phyloP scores from a whole-genome alignment of 768 basidiomycete species.

The Artomyces pyxidatus region DNA sequence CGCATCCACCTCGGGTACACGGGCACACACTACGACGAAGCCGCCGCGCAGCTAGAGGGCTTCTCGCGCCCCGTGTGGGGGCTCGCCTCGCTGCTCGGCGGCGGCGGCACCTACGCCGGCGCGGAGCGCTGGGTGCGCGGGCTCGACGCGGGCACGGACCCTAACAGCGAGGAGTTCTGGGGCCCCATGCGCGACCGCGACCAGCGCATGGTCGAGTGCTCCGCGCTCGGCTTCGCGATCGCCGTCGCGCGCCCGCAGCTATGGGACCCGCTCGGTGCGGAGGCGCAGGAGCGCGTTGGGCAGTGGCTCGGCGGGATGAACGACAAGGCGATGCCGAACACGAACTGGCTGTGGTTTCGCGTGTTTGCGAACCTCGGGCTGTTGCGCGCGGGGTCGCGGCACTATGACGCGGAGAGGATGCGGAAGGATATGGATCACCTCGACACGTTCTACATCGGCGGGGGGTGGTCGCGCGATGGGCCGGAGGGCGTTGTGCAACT shows the following conservation, averaged over 20 bases:
- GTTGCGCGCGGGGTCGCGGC: conserved; percentile 48
- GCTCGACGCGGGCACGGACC: conserved; percentile 62
- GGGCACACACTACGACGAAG: conserved; percentile 60
- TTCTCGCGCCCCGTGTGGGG: conserved; percentile 77
- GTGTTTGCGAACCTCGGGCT: conserved; percentile 73
- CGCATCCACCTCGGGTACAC: conserved; percentile 60
- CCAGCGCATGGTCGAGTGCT: conserved; percentile 79
- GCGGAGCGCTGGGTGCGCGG: conserved; percentile 57
- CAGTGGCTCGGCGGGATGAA: conserved; percentile 70
- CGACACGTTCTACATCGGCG: conserved; percentile 71
- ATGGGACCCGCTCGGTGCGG: conserved; percentile 49
- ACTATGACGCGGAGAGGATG: conserved; percentile 53
- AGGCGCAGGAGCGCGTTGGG: conserved; percentile 50
- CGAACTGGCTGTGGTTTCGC: conserved; percentile 80
- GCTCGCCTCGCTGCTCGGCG: conserved; percentile 54
- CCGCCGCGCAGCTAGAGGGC: conserved; percentile 66
- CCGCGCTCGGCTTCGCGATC: conserved; percentile 65
- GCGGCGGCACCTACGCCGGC: conserved; percentile 53
- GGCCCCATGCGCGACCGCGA: conserved; percentile 67
- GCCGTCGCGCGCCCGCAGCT: conserved; percentile 57
- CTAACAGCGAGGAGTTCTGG: conserved; percentile 63
- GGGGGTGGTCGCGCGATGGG: conserved; percentile 72
- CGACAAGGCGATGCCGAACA: conserved; percentile 77
- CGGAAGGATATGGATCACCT: conserved; percentile 68
- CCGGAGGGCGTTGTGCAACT: conserved; percentile 72